A percentile compares a stretch with the other conserved stretches of the same genome.
phyloP scores from a whole-genome alignment of 2,329 filamentous ascomycete genomes.

The Aspergillus transmontanensis region DNA sequence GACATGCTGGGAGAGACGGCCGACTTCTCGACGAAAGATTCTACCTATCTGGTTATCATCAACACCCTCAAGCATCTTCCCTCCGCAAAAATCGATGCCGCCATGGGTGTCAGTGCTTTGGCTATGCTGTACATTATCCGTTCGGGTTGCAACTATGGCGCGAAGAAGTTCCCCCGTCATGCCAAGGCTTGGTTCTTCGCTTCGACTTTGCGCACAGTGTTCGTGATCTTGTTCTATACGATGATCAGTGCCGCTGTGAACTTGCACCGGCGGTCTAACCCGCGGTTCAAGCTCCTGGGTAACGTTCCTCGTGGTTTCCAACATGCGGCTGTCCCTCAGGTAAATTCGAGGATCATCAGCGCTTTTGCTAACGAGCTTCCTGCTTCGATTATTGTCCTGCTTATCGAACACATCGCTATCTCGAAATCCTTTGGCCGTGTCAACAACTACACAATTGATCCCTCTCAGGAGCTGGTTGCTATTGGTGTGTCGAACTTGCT shows the following conservation, averaged over 20 bases:
- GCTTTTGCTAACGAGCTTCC: slow-evolving; percentile 74
- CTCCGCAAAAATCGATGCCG: slow-evolving; percentile 72
- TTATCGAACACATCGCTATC: slow-evolving; percentile 96
- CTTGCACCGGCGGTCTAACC: slow-evolving; percentile 62
- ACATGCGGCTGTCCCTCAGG: slow-evolving; percentile 70
- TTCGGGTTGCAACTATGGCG: slow-evolving; percentile 62
- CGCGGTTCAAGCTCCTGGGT: slow-evolving; percentile 73
- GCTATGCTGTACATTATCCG: slow-evolving; percentile 77
- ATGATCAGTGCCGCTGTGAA: slow-evolving; percentile 88
- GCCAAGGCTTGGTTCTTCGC: slow-evolving; percentile 84
- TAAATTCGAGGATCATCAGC: slow-evolving; percentile 68
- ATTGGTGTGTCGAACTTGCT: slow-evolving; percentile 90
- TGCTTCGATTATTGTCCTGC: slow-evolving; percentile 84
- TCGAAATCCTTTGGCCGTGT: slow-evolving; percentile 94
- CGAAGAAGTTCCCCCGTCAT: slow-evolving; percentile 68
- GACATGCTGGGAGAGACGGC: slow-evolving; percentile 74
- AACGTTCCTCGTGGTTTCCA: slow-evolving; percentile 81
- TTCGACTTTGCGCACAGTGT: slow-evolving; percentile 86
- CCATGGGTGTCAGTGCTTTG: slow-evolving; percentile 83
- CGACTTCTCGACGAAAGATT: slow-evolving; percentile 68
- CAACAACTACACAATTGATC: slow-evolving; percentile 95
- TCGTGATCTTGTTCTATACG: slow-evolving; percentile 90
- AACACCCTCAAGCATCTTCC: slow-evolving; percentile 75
- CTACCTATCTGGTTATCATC: slow-evolving; percentile 82
- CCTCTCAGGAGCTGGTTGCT: slow-evolving; percentile 92